Percentiles rank a stretch among this genome's conserved stretches.
Evolutionary conservation across 2,329 filamentous ascomycete genomes (phyloP).

Genomic region (Aspergillus sp.): DNA sequence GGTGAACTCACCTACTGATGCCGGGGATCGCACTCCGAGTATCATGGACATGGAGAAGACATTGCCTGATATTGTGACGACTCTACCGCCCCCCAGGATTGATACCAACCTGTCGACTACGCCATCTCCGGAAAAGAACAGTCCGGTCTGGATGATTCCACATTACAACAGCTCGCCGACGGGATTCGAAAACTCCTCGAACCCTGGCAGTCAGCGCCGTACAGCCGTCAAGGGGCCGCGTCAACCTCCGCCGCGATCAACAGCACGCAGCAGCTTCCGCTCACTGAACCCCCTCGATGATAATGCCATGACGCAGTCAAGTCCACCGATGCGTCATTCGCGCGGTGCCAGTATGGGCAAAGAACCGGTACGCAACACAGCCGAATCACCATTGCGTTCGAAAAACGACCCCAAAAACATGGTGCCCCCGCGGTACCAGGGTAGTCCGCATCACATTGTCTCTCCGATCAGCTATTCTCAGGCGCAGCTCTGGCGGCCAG

Average conservation of each 20-base stretch:
- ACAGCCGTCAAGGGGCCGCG: slow-evolving; percentile 38
- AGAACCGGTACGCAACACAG: slow-evolving; percentile 30
- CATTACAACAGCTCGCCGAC: slow-evolving; percentile 26
- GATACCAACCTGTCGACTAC: slow-evolving; percentile 27
- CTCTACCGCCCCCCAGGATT: slow-evolving; percentile 22
- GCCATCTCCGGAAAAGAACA: slow-evolving; percentile 33
- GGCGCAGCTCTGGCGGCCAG: slow-evolving; percentile 7
- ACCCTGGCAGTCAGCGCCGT: slow-evolving; percentile 34
- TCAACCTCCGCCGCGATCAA: slow-evolving; percentile 27
- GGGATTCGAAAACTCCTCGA: slow-evolving; percentile 26
- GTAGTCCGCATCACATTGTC: background rate
- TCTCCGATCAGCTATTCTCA: background rate
- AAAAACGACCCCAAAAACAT: background rate
- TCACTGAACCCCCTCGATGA: slow-evolving; percentile 21
- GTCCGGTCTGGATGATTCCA: slow-evolving; percentile 29
- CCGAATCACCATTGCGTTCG: background rate
- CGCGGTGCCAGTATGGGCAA: slow-evolving; percentile 10
- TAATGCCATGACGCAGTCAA: slow-evolving; percentile 5
- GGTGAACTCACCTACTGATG: slow-evolving; percentile 21
- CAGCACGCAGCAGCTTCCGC: slow-evolving; percentile 25
- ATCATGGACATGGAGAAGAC: slow-evolving; percentile 22
- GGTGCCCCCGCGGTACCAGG: background rate
- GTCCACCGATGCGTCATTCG: slow-evolving; percentile 17
- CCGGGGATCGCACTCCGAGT: slow-evolving; percentile 15
- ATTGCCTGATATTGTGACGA: slow-evolving; percentile 31